Evolutionary conservation across 2,329 filamentous ascomycete species (phyloP).

Genomic region (Lasiodiplodia hormozganensis): DNA sequence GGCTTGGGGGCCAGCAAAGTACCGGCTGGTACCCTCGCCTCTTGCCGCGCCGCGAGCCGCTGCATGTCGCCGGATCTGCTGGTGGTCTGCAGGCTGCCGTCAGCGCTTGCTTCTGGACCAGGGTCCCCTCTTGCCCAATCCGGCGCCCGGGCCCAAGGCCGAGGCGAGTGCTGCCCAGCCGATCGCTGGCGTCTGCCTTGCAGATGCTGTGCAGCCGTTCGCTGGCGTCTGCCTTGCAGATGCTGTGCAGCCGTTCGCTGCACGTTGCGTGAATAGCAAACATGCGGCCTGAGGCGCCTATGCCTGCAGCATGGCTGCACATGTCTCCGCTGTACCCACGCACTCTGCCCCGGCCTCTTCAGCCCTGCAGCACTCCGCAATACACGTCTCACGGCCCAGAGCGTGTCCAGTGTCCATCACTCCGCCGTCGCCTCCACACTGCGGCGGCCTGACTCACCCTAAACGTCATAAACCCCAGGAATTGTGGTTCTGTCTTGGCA

Average conservation of each 20-base stretch:
- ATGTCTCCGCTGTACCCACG: background rate
- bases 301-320: background rate
- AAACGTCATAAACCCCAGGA: conserved; percentile 20
- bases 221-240: conserved; percentile 3
- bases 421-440: background rate
- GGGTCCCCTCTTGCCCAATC: conserved; percentile 3
- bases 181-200: background rate
- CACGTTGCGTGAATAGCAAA: conserved; percentile 4
- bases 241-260: conserved; percentile 7
- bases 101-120: conserved; percentile 1
- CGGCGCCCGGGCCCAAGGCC: conserved; percentile 6
- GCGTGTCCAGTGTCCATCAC: background rate
- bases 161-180: conserved; percentile 16
- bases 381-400: conserved; percentile 15
- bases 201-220: conserved; percentile 7
- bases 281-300: background rate
- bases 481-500: conserved; percentile 20
- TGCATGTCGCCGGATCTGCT: conserved; percentile 16
- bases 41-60: background rate
- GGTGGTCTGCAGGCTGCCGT: conserved; percentile 6
- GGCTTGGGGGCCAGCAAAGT: background rate
- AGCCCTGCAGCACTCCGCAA: conserved; percentile 25
- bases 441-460: conserved; percentile 8
- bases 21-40: conserved; percentile 2
- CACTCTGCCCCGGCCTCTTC: background rate